These are phyloP conservation scores for Rhododendron kiyosumense DNA, from an alignment of 148 eudicot genomes.

Conservation along the genomic window DNA sequence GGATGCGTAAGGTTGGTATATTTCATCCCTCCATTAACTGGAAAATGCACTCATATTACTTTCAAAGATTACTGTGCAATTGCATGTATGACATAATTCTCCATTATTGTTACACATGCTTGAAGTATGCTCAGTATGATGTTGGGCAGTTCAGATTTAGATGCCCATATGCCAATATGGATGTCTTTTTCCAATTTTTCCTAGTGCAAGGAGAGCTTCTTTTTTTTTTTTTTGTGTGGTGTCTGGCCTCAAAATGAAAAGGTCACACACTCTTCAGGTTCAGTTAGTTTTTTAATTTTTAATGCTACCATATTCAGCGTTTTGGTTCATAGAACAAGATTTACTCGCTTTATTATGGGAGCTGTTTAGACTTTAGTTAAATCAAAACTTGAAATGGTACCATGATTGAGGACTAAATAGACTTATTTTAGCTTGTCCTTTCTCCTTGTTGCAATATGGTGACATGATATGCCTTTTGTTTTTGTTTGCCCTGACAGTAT, in stretches of 20 bases:
- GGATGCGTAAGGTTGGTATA: slow-evolving; percentile 86
- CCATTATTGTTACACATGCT: neutral
- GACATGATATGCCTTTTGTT: neutral
- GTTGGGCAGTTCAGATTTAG: neutral
- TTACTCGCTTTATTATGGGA: neutral
- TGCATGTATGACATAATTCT: neutral
- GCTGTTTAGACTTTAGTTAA: neutral
- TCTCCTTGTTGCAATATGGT: neutral
- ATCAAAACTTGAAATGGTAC: neutral
- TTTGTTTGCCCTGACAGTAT: neutral
- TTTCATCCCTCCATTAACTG: neutral
- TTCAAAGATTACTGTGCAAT: neutral
- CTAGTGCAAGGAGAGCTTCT: neutral
- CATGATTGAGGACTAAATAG: neutral
- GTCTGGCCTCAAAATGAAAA: neutral
- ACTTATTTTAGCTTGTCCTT: neutral
- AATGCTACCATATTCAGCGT: neutral
- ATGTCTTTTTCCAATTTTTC: neutral
- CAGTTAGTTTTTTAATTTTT: neutral
- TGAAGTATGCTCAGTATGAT: neutral
- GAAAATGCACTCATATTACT: neutral
- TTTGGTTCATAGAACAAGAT: neutral
- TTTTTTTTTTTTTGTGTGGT: neutral
- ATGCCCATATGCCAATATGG: neutral
- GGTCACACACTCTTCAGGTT: neutral